Evolutionary conservation across 2,329 filamentous ascomycete species (phyloP).

Genomic region (Dactylellina leptospora): DNA sequence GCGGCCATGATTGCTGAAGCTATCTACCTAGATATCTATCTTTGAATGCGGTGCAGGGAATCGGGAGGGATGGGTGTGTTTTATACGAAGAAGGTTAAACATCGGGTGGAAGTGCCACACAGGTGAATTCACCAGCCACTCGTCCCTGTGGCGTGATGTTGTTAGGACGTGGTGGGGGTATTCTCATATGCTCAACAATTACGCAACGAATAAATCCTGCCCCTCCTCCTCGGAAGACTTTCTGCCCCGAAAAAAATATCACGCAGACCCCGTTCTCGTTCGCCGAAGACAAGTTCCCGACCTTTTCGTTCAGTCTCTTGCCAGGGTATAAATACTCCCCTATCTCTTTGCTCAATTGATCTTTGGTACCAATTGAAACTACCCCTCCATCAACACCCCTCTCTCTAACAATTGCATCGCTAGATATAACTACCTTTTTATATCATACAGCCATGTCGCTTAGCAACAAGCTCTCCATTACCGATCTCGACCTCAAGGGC

Average conservation of each 20-base stretch:
- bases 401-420: too few relatives aligned
- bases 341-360: background rate
- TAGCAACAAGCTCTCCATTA: constrained; percentile 96
- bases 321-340: background rate
- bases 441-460: constrained; percentile 77
- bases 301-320: background rate
- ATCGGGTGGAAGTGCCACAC: background rate
- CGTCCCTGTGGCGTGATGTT: constrained; percentile 8
- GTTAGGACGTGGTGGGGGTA: background rate
- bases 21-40: too few relatives aligned
- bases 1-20: too few relatives aligned
- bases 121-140: too few relatives aligned
- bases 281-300: constrained; percentile 1
- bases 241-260: background rate
- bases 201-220: background rate
- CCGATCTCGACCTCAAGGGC: constrained; percentile 94
- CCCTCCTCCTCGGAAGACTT: background rate
- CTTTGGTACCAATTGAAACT: background rate
- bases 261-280: background rate
- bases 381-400: constrained; percentile 6
- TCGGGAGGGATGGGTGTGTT: too few relatives aligned
- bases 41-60: too few relatives aligned
- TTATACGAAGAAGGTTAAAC: too few relatives aligned
- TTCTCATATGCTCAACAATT: background rate
- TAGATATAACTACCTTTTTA: background rate